A percentile compares a stretch with the other conserved stretches of the same genome.
phyloP scores from a whole-genome alignment of 192 early-diverging fungal species.

The Fimicolochytrium jonesii region DNA sequence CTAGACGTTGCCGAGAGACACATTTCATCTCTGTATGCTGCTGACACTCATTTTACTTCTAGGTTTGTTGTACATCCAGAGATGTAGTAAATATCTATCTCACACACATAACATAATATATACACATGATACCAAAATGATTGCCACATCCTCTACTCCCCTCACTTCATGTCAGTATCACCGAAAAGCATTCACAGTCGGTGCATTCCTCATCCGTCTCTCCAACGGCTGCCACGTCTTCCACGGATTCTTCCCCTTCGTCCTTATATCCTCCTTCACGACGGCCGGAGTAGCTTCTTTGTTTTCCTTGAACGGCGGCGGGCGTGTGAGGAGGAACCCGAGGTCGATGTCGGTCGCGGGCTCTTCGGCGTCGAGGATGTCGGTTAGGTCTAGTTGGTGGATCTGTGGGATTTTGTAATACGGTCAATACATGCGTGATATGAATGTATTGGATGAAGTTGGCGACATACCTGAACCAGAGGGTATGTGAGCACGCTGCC shows the following conservation, averaged over 20 bases:
- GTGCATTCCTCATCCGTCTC: background rate
- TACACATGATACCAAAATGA: background rate
- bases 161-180: background rate
- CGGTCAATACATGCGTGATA: conserved; percentile 11
- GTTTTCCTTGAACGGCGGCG: conserved; percentile 28
- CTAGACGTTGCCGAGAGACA: too few species aligned
- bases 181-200: background rate
- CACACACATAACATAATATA: too few species aligned
- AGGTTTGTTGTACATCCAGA: too few species aligned
- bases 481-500: conserved; percentile 31
- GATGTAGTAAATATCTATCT: too few species aligned
- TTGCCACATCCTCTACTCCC: background rate
- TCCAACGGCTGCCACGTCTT: conserved; percentile 11
- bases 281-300: conserved; percentile 14
- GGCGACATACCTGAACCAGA: conserved; percentile 14
- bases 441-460: background rate
- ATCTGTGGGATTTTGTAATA: conserved; percentile 9
- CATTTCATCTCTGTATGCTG: too few species aligned
- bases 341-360: conserved; percentile 31
- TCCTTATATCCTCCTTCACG: background rate
- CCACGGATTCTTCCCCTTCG: background rate
- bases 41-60: too few species aligned
- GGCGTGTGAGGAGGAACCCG: conserved; percentile 29
- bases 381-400: conserved; percentile 16
- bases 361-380: conserved; percentile 21